These are phyloP conservation scores for Aspergillus steynii DNA, from an alignment of 495 filamentous ascomycete genomes.

Conservation along the genomic window DNA sequence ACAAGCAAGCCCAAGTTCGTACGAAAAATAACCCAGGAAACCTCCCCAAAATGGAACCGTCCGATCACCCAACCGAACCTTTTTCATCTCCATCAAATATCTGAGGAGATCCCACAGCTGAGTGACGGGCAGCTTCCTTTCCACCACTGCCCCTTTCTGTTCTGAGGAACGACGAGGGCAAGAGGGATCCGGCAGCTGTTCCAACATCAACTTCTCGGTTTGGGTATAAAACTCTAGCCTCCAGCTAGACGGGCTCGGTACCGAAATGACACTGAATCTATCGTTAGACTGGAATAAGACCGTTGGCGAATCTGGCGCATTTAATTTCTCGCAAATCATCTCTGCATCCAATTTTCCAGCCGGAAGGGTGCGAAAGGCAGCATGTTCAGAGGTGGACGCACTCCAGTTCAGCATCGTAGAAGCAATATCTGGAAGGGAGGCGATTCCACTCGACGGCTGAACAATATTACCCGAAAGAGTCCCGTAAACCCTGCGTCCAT, in stretches of 20 bases:
- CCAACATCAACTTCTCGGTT: slow-evolving; percentile 22
- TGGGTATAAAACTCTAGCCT: slow-evolving; percentile 41
- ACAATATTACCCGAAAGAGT: slow-evolving; percentile 28
- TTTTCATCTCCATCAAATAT: slow-evolving; percentile 56
- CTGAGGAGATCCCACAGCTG: slow-evolving; percentile 46
- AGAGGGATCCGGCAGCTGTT: slow-evolving; percentile 19
- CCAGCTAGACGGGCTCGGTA: slow-evolving; percentile 44
- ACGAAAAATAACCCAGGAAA: slow-evolving; percentile 86
- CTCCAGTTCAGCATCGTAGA: slow-evolving; percentile 42
- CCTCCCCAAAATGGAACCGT: slow-evolving; percentile 79
- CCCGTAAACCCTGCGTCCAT: slow-evolving; percentile 31
- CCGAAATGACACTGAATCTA: slow-evolving; percentile 41
- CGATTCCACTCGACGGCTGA: slow-evolving; percentile 21
- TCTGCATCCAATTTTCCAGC: slow-evolving; percentile 29
- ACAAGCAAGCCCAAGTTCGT: slow-evolving; percentile 73
- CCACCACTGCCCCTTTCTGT: slow-evolving; percentile 3
- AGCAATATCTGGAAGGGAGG: slow-evolving; percentile 30
- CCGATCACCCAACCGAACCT: slow-evolving; percentile 39
- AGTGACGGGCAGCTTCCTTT: slow-evolving; percentile 29
- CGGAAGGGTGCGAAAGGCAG: slow-evolving; percentile 28
- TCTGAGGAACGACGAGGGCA: not conserved
- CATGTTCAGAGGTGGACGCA: slow-evolving; percentile 29
- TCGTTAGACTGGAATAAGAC: slow-evolving; percentile 48
- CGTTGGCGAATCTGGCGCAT: slow-evolving; percentile 36
- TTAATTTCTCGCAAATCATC: slow-evolving; percentile 36